Percentiles rank a stretch among this genome's conserved stretches.
These are phyloP conservation scores for Funneliformis caledonium DNA, from an alignment of 371 early-diverging fungal species.

Conservation along the genomic window DNA sequence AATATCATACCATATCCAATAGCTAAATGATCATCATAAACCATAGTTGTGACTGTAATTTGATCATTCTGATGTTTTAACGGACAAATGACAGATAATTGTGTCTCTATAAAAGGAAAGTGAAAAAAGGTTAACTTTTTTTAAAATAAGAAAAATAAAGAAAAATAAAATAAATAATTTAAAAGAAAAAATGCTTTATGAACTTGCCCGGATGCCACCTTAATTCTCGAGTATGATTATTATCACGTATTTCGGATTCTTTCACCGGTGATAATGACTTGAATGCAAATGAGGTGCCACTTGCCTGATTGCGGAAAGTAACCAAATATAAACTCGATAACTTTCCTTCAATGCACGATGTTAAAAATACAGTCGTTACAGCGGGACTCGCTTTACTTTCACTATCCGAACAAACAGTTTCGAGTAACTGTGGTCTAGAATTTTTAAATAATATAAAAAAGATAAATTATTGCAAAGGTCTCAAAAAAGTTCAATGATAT, in stretches of 20 bases:
- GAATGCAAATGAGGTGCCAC: slow-evolving; percentile 8
- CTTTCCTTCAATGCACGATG: slow-evolving; percentile 9
- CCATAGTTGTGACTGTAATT: slow-evolving; percentile 57
- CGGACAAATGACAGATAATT: slow-evolving; percentile 50
- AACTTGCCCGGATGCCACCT: slow-evolving; percentile 44
- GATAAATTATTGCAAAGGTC: neutral
- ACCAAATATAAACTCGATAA: slow-evolving; percentile 21
- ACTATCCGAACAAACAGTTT: neutral
- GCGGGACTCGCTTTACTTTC: neutral
- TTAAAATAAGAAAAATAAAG: neutral
- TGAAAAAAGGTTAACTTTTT: neutral
- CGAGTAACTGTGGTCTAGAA: slow-evolving; percentile 30
- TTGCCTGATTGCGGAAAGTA: slow-evolving; percentile 15
- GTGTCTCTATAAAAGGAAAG: slow-evolving; percentile 32
- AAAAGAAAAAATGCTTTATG: slow-evolving; percentile 39
- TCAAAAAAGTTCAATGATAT: slow-evolving; percentile 2
- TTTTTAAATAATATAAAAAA: neutral
- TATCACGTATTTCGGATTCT: slow-evolving; percentile 4
- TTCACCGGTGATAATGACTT: slow-evolving; percentile 32
- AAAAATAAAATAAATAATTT: too few species aligned
- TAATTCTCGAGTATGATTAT: slow-evolving; percentile 27
- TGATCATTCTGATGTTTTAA: slow-evolving; percentile 44
- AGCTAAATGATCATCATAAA: slow-evolving; percentile 59
- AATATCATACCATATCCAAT: slow-evolving; percentile 56
- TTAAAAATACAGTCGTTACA: slow-evolving; percentile 4